These are phyloP conservation scores for Dysphania ambrosioides DNA, from an alignment of 148 eudicot genomes.

Conservation along the genomic window DNA sequence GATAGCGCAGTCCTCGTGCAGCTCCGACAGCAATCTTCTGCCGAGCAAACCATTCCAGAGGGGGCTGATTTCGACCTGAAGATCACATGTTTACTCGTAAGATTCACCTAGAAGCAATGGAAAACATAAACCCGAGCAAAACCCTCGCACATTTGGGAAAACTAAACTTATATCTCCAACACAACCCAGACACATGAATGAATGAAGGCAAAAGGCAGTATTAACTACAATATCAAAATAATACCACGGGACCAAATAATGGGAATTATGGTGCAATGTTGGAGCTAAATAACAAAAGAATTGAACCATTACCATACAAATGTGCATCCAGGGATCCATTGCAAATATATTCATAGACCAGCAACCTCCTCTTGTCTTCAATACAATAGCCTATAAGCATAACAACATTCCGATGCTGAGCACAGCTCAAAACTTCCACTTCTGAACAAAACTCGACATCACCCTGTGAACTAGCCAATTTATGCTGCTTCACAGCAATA, in stretches of 20 bases:
- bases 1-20: constrained; percentile 66
- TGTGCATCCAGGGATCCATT: constrained; percentile 56
- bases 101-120: background rate
- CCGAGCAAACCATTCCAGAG: constrained; percentile 60
- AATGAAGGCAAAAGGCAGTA: too few relatives aligned
- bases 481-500: constrained; percentile 64
- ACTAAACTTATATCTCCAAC: background rate
- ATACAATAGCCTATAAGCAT: constrained; percentile 62
- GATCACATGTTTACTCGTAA: constrained; percentile 19
- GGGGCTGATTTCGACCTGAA: constrained; percentile 49
- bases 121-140: background rate
- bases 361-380: constrained; percentile 52
- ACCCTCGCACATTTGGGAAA: background rate
- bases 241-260: too few relatives aligned
- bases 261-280: too few relatives aligned
- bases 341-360: constrained; percentile 63
- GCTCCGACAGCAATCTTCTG: constrained; percentile 70
- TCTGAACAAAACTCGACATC: constrained; percentile 62
- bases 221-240: too few relatives aligned
- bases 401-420: constrained; percentile 66
- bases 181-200: background rate
- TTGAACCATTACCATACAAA: constrained; percentile 46
- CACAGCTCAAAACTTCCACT: constrained; percentile 64
- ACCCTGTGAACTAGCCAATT: constrained; percentile 59
- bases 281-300: background rate